Base-by-base conservation (phyloP, 2,329 filamentous ascomycete species). In the Aureobasidium mangrovei region DNA sequence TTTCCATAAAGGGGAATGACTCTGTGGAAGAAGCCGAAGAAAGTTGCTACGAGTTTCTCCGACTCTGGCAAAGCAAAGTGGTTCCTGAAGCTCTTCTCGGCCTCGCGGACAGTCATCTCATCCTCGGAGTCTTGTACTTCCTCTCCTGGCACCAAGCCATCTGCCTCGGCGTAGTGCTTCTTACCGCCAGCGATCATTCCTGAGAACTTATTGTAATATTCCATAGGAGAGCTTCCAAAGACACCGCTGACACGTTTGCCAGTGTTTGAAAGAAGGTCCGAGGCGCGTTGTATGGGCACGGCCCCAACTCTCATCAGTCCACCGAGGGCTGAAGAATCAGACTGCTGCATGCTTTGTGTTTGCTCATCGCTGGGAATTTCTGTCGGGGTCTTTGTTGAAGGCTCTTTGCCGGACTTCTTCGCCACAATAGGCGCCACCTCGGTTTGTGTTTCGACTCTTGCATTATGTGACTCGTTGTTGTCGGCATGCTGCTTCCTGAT, bases 121-220 rank as follows among this genome's bases (percentile, higher is more conserved):
- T 81, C 78, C 60, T 82, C 79, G 1, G 73, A 69, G 41, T 80
- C 77, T 36, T 76, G 72, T 2, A 76, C 70, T 53, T 73, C 72
- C 58, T 94, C 88, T 63, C 85, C 85, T 24, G 70, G 65, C 6
- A 80, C 74, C 7, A 84, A 76, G 10, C 78, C 73, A 65, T 88
- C 82, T 26, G 79, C 80, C 24, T 89, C 86, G 47, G 85, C 83
- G 63, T 97, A 98, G 69, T 97, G 91, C 63, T 85, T 90, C 62
- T 85, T 84, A 9, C 88, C 88, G 33, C 93, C 93, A 61, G 90
- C 88, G 83, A 93, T 93, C 87, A 97, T 97, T 36, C 90, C 91
- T 0, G 91, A 95, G 0, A 97, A 91, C 69, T 96, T 97, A 65
- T 94, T 91, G 32, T 95, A 85, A 65, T 97, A 97, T 1, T 89